phyloP scores from a whole-genome alignment of 2,329 filamentous ascomycete species.

The Parascedosporium putredinis region DNA sequence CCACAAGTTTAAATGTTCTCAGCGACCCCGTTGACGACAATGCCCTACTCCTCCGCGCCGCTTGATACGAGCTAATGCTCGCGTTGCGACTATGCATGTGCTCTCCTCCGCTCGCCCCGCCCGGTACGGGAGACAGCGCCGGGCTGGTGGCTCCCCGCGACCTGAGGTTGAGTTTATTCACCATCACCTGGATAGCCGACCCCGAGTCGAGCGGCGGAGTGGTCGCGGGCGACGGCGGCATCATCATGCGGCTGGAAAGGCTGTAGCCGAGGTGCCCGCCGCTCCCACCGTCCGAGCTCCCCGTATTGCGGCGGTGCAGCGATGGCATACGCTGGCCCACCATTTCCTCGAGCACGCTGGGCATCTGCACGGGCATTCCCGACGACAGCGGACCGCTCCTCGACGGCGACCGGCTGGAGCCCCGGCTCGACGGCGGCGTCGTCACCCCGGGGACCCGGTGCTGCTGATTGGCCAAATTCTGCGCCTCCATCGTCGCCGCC shows the following conservation, averaged over 20 bases:
- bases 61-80: background rate
- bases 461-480: constrained; percentile 7
- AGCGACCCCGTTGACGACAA: constrained; percentile 13
- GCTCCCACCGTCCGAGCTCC: constrained; percentile 10
- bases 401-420: constrained; percentile 19
- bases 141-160: constrained; percentile 13
- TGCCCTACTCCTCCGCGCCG: constrained; percentile 7
- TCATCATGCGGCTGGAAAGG: constrained; percentile 5
- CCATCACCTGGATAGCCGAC: constrained; percentile 21
- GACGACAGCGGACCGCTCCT: constrained; percentile 12
- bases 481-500: constrained; percentile 16
- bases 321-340: constrained; percentile 7
- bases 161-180: constrained; percentile 23
- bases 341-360: constrained; percentile 9
- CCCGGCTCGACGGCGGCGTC: constrained; percentile 24
- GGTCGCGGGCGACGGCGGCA: constrained; percentile 14
- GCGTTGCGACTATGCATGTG: constrained; percentile 6
- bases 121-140: constrained; percentile 13
- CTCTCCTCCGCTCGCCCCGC: constrained; percentile 5
- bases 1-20: constrained; percentile 15
- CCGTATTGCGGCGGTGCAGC: constrained; percentile 13
- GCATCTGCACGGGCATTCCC: constrained; percentile 11
- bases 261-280: constrained; percentile 11
- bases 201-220: constrained; percentile 19
- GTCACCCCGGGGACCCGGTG: constrained; percentile 6